Base-by-base conservation (phyloP, 192 early-diverging fungal genomes). In the Backusella westeae region DNA sequence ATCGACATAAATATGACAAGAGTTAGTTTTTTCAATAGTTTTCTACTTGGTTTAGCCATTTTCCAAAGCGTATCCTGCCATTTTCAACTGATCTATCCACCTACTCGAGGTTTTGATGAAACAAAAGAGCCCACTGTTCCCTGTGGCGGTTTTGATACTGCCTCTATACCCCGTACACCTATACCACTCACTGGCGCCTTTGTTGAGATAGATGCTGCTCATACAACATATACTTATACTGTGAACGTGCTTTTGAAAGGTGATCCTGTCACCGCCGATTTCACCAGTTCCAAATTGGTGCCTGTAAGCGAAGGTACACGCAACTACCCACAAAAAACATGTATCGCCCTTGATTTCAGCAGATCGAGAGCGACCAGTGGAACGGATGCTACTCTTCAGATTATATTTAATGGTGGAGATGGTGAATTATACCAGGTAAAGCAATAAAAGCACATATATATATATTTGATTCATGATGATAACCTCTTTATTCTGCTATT, bases 351-450 rank as follows among this genome's bases (percentile, higher is more conserved):
- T 41, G 80, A 85, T 49, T 67, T 88, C 6, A 78, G 83, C 49
- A 34, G 63, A 2, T 42, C 81, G 26, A 80, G 68, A 26, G 81
- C 81, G 26, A 77, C 76, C 56, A 78, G 86, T 63, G 86, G 87
- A 19, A 68, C 77, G 38, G 82, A 85, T 71, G 89, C 84, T 29
- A 87, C 85, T 34, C 75, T 90, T 29, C 89, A 90, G 69, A 74
- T 87, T 66, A 74, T 85, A 10, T 86, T 83, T 74, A 87, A 82
- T 53, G 86, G 82, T 9, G 86, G 85, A 15, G 87, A 90, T 67
- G 81, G 78, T 10, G 75, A 67, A 67, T 79, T 90, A 9, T 88
- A 88, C 73, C 83, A 86, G 75, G 81, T 82, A 77, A 65, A n/a
- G 0, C 15, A 26, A 7, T 56, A 26, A 36, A 49, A 49, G 19